phyloP scores from a whole-genome alignment of 2,329 filamentous ascomycete genomes.

The Cadophora luteo-olivacea region DNA sequence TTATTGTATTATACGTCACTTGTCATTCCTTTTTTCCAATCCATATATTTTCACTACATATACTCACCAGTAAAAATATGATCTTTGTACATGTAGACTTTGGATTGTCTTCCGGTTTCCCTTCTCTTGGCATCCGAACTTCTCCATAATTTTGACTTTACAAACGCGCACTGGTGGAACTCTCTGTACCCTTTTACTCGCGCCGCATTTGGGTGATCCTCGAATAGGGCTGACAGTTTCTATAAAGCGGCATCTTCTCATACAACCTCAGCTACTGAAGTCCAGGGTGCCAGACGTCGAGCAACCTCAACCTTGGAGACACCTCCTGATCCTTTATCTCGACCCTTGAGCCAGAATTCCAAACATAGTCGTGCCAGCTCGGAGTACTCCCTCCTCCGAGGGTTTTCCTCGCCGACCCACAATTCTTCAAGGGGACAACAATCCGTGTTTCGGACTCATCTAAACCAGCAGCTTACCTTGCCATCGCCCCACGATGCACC shows the following conservation, averaged over 20 bases:
- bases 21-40: background rate
- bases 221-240: constrained; percentile 2
- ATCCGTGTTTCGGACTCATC: constrained; percentile 43
- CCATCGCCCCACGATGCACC: constrained; percentile 42
- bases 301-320: constrained; percentile 68
- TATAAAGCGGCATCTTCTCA: constrained; percentile 12
- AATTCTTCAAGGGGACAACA: constrained; percentile 39
- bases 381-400: constrained; percentile 67
- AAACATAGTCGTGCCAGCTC: constrained; percentile 76
- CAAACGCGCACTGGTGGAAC: constrained; percentile 3
- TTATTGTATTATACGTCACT: background rate
- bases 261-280: constrained; percentile 28
- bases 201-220: constrained; percentile 5
- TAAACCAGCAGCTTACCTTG: constrained; percentile 42
- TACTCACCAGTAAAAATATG: background rate
- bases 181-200: background rate
- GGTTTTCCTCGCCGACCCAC: constrained; percentile 55
- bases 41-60: background rate
- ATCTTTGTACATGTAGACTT: background rate
- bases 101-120: constrained; percentile 5
- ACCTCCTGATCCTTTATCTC: constrained; percentile 53
- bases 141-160: constrained; percentile 23
- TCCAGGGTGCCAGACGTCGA: constrained; percentile 57
- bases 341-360: constrained; percentile 65
- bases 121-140: constrained; percentile 16